These are phyloP conservation scores for Mycosphaerella sp. DNA, from an alignment of 2,329 filamentous ascomycete genomes.

Conservation along the genomic window DNA sequence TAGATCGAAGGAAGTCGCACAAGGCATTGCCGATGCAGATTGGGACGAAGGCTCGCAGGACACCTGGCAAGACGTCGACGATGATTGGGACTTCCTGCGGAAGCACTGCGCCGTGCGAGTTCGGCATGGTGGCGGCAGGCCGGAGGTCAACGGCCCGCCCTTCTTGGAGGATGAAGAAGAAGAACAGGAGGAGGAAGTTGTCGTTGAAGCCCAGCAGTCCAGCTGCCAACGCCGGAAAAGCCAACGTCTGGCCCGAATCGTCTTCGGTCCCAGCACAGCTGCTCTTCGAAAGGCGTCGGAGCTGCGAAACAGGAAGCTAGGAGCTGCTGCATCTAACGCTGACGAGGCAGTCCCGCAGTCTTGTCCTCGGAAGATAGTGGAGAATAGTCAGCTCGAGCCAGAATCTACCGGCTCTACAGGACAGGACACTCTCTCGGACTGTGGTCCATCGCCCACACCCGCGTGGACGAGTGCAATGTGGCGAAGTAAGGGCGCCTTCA, in stretches of 20 bases:
- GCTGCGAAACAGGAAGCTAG: constrained; percentile 12
- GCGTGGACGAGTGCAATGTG: constrained; percentile 25
- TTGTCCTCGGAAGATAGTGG: constrained; percentile 12
- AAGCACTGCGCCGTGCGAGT: background rate
- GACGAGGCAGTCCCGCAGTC: constrained; percentile 13
- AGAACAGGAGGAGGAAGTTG: constrained; percentile 7
- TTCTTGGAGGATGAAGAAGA: background rate
- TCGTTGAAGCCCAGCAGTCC: constrained; percentile 16
- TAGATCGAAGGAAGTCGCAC: constrained; percentile 36
- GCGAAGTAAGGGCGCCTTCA: constrained; percentile 17
- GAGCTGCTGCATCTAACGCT: background rate
- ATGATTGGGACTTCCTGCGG: constrained; percentile 17
- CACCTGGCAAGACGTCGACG: constrained; percentile 12
- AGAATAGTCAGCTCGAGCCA: constrained; percentile 12
- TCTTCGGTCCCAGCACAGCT: constrained; percentile 18
- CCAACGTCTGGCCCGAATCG: constrained; percentile 11
- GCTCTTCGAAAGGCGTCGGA: constrained; percentile 18
- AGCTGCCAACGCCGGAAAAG: constrained; percentile 17
- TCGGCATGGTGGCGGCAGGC: background rate
- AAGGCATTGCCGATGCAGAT: background rate
- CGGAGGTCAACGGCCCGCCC: background rate
- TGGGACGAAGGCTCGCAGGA: constrained; percentile 2
- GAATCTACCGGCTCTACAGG: background rate
- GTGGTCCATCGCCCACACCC: constrained; percentile 21
- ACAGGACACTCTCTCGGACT: constrained; percentile 15